These are phyloP conservation scores for Seiridium unicorne DNA, from an alignment of 2,329 filamentous ascomycete species.

Conservation along the genomic window DNA sequence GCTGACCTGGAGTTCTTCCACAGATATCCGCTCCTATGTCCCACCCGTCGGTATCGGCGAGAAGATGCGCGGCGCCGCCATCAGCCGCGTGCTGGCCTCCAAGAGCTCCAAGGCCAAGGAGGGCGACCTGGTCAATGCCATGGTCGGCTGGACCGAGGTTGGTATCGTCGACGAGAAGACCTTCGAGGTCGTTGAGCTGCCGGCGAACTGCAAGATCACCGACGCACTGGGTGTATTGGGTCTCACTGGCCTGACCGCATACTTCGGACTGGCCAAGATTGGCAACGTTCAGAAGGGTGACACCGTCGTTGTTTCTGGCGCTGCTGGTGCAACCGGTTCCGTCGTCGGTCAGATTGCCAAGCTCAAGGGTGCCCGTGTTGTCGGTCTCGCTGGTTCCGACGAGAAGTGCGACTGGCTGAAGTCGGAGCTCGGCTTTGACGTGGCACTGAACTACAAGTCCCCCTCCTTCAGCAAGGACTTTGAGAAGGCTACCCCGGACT, in stretches of 20 bases:
- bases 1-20: not conserved
- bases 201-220: conserved; percentile 42
- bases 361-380: conserved; percentile 60
- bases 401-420: conserved; percentile 64
- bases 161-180: conserved; percentile 55
- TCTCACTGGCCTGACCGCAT: conserved; percentile 9
- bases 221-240: conserved; percentile 62
- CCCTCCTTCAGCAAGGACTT: conserved; percentile 50
- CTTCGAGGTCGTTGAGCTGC: conserved; percentile 40
- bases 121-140: conserved; percentile 56
- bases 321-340: conserved; percentile 75
- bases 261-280: conserved; percentile 67
- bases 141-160: conserved; percentile 66
- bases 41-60: conserved; percentile 67
- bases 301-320: conserved; percentile 74
- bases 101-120: conserved; percentile 52
- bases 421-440: conserved; percentile 56
- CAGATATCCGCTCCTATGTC: conserved; percentile 57
- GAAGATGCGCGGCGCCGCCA: conserved; percentile 63
- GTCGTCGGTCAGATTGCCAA: conserved; percentile 78
- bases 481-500: conserved; percentile 48
- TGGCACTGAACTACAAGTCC: conserved; percentile 60
- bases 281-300: conserved; percentile 68
- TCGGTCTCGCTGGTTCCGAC: conserved; percentile 64
- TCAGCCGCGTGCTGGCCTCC: conserved; percentile 61